Evolutionary conservation across 768 basidiomycete genomes (phyloP).

Genomic region (Rhizopogon rudus): DNA sequence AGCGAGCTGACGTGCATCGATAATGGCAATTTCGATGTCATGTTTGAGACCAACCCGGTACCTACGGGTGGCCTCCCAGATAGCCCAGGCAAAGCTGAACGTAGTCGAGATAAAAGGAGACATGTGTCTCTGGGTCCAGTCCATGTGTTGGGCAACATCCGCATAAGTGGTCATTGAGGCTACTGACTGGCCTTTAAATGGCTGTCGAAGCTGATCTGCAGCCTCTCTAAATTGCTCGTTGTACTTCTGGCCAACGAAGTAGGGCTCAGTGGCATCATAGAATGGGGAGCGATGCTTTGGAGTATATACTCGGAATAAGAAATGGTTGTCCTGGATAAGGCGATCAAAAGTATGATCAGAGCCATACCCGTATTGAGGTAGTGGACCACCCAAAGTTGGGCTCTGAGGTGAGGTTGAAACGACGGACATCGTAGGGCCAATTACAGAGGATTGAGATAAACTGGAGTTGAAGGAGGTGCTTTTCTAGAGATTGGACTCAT

Average conservation of each 20-base stretch:
- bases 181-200: constrained; percentile 24
- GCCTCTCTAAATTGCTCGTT: constrained; percentile 35
- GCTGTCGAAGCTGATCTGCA: constrained; percentile 32
- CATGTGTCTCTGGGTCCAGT: constrained; percentile 68
- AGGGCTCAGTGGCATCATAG: constrained; percentile 51
- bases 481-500: constrained; percentile 18
- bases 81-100: constrained; percentile 77
- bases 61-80: constrained; percentile 79
- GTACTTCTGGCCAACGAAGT: constrained; percentile 67
- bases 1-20: constrained; percentile 59
- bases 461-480: constrained; percentile 10
- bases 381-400: constrained; percentile 20
- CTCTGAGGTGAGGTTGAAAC: constrained; percentile 13
- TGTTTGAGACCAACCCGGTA: constrained; percentile 70
- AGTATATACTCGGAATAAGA: constrained; percentile 78
- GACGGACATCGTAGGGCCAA: constrained; percentile 20
- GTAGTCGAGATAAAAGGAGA: constrained; percentile 73
- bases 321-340: constrained; percentile 60
- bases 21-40: constrained; percentile 73
- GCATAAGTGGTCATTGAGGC: constrained; percentile 39
- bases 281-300: constrained; percentile 57
- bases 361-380: constrained; percentile 75
- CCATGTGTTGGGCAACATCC: constrained; percentile 67
- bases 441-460: constrained; percentile 8
- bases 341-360: constrained; percentile 55